Base-by-base conservation (phyloP, 768 basidiomycete species). In the Auricularia cornea region DNA sequence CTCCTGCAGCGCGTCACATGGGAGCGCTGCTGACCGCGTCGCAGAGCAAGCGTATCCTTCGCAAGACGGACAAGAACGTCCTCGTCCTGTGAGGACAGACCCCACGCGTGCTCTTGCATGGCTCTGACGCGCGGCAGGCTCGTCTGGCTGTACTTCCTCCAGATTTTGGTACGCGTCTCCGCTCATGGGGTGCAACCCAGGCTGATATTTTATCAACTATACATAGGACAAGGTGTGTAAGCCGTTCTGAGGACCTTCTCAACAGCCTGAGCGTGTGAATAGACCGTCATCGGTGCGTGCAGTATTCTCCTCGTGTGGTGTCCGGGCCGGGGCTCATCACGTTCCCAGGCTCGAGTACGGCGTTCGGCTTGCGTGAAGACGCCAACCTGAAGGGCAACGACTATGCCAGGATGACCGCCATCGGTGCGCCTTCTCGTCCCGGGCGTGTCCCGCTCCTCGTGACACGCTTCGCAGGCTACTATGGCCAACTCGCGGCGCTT, bases 141-240 rank as follows among this genome's bases (percentile, higher is more conserved):
- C 23, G 62, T 67, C 40, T 72, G 71, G 71, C 68, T 74, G 10
- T 75, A 75, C 66, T 73, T 73, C 67, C 63, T 76, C 6, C 75
- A 76, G 65, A 72, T 73, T 61, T 64, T 69, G 61, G 73, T 48
- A 23, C 44, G 44, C 35, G 1, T 8, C 35, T 5, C 35, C 35
- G 35, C 35, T 3, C 12, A 20, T 48, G 1, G 6, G 6, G 6
- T 16, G 6, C 5, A 14, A 14, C 44, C 23, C 12, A 6, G 6
- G 6, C 6, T 48, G 11, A 18, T 48, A 6, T 23, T 48, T 5
- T 48, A 14, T 20, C 44, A 6, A 20, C 10, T 18, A 8, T 18
- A 8, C 38, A 18, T 23, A 48, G 44, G 44, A 48, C 44, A 48
- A 48, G 44, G 44, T 48, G 44, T 20, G 44, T 5, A 12, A 5